A percentile compares a stretch with the other conserved stretches of the same genome.
Conservation (phyloP, 1,284 basidiomycete genomes). For the Boletus smithii region DNA sequence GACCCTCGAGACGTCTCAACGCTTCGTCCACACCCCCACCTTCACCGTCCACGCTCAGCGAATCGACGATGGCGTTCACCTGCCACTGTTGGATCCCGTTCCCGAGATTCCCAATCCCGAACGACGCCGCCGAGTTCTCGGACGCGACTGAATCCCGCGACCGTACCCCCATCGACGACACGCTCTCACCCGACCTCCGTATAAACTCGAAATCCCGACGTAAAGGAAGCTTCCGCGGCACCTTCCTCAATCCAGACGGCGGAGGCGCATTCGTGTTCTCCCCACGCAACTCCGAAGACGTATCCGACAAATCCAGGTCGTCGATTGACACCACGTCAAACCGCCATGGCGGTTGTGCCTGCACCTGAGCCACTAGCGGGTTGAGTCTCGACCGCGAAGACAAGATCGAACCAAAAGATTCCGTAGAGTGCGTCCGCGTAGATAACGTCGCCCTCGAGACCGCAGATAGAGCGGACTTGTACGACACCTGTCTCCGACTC, state of each 20-base stretch:
- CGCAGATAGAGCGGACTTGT: slow-evolving; percentile 23
- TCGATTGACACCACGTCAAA: slow-evolving; percentile 73
- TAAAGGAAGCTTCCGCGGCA: slow-evolving; percentile 57
- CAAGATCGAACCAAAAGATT: slow-evolving; percentile 50
- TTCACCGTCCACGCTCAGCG: slow-evolving; percentile 70
- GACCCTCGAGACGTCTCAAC: slow-evolving; percentile 72
- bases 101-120: slow-evolving; percentile 41
- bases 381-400: slow-evolving; percentile 34
- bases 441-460: slow-evolving; percentile 23
- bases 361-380: slow-evolving; percentile 40
- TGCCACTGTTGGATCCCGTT: slow-evolving; percentile 74
- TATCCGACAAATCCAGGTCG: slow-evolving; percentile 70
- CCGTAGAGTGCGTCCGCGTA: slow-evolving; percentile 43
- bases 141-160: slow-evolving; percentile 54
- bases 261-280: slow-evolving; percentile 34
- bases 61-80: slow-evolving; percentile 73
- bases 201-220: slow-evolving; percentile 78
- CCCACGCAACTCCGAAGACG: slow-evolving; percentile 47
- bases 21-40: slow-evolving; percentile 79
- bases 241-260: slow-evolving; percentile 55
- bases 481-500: slow-evolving; percentile 16
- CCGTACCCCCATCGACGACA: slow-evolving; percentile 72
- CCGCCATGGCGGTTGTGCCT: slow-evolving; percentile 44
- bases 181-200: slow-evolving; percentile 59
- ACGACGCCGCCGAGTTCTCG: slow-evolving; percentile 43